These are phyloP conservation scores for Terana coerulea DNA, from an alignment of 768 basidiomycete genomes.

Conservation along the genomic window DNA sequence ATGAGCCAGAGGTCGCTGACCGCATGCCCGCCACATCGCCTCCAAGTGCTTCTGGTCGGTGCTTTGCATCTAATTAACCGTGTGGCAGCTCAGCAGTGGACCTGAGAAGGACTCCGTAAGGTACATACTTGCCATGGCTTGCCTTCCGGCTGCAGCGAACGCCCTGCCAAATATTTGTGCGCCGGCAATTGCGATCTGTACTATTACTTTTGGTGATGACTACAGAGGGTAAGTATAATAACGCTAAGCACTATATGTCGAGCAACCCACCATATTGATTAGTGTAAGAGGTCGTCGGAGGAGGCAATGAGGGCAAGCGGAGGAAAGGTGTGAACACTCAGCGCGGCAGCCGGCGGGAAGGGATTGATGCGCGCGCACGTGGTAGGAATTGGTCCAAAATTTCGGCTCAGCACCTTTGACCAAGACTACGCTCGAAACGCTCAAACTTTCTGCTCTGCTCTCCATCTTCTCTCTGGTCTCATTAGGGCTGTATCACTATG, in stretches of 20 bases:
- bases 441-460: not conserved
- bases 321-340: not conserved
- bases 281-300: no score
- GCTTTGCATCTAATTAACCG: constrained; percentile 67
- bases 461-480: not conserved
- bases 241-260: not conserved
- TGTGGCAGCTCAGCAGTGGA: no score
- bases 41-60: constrained; percentile 67
- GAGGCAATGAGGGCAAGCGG: not conserved
- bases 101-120: not conserved
- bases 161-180: constrained; percentile 88
- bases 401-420: constrained; percentile 4
- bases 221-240: constrained; percentile 26
- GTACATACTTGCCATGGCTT: constrained; percentile 86
- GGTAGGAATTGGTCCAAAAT: constrained; percentile 4
- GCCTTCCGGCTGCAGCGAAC: constrained; percentile 82
- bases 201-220: constrained; percentile 76
- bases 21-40: constrained; percentile 71
- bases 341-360: constrained; percentile 3
- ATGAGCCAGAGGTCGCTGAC: constrained; percentile 68
- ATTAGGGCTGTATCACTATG: constrained; percentile 8
- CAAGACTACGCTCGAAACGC: not conserved
- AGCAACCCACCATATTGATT: no score
- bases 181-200: constrained; percentile 77
- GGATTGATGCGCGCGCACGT: constrained; percentile 4